These are phyloP conservation scores for Penicillium nucicola DNA, from an alignment of 495 filamentous ascomycete genomes.

Conservation along the genomic window DNA sequence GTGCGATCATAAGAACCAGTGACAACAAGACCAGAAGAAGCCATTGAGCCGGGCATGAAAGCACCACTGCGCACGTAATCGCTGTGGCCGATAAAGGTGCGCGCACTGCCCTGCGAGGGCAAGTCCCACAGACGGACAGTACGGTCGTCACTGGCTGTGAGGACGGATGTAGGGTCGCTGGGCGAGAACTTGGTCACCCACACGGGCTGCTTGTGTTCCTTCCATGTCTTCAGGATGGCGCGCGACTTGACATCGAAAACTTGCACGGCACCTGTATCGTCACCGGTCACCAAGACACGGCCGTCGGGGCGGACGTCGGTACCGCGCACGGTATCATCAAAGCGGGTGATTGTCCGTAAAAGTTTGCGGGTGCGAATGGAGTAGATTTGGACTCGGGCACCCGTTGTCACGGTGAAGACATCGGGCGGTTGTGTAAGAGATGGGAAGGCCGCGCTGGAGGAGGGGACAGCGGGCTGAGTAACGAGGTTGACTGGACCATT, in stretches of 20 bases:
- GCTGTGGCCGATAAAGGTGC: constrained; percentile 78
- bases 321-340: constrained; percentile 82
- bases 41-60: constrained; percentile 78
- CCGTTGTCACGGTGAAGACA: constrained; percentile 87
- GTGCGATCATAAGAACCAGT: constrained; percentile 93
- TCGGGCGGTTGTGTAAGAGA: constrained; percentile 56
- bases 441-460: constrained; percentile 43
- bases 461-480: constrained; percentile 64
- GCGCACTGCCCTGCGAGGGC: constrained; percentile 68
- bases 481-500: constrained; percentile 85
- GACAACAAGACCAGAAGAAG: constrained; percentile 66
- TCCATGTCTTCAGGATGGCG: constrained; percentile 94
- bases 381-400: constrained; percentile 88
- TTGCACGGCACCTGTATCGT: constrained; percentile 85
- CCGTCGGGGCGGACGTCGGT: constrained; percentile 87
- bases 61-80: constrained; percentile 87
- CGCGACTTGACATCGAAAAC: constrained; percentile 88
- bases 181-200: constrained; percentile 89
- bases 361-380: constrained; percentile 84
- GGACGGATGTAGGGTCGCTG: constrained; percentile 74
- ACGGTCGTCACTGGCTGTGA: constrained; percentile 84
- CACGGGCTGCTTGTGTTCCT: constrained; percentile 90
- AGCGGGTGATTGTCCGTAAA: constrained; percentile 86
- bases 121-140: constrained; percentile 94
- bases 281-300: constrained; percentile 82